Conservation (phyloP, 306 rosid species). For the Ziziphus jujuba region DNA sequence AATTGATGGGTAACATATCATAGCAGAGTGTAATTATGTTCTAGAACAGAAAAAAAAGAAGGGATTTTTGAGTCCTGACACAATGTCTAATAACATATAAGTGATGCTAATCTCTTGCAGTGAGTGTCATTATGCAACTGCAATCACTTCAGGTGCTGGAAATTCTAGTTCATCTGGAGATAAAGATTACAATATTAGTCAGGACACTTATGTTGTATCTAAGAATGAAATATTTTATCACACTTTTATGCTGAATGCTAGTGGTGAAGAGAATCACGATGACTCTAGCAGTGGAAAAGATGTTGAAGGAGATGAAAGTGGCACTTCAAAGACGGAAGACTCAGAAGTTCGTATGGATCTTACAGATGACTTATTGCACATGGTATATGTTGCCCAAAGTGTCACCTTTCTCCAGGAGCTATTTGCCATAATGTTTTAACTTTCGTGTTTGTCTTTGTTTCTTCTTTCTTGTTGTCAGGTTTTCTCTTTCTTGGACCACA, state of each 20-base stretch:
- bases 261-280: conserved; percentile 36
- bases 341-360: conserved; percentile 88
- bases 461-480: conserved; percentile 48
- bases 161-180: conserved; percentile 47
- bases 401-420: not conserved
- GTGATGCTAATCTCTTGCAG: conserved; percentile 44
- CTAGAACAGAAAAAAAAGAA: too few species aligned
- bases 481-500: conserved; percentile 91
- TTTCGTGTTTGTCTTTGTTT: conserved; percentile 6
- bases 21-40: not conserved
- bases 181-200: conserved; percentile 39
- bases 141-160: conserved; percentile 50
- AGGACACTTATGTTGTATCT: conserved; percentile 33
- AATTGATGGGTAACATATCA: not conserved
- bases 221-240: conserved; percentile 44
- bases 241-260: conserved; percentile 37
- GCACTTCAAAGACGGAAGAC: conserved; percentile 51
- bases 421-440: not conserved
- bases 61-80: not conserved
- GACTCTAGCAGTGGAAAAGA: conserved; percentile 48
- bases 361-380: conserved; percentile 91
- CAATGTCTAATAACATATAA: conserved; percentile 13
- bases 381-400: conserved; percentile 47
- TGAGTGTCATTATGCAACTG: conserved; percentile 44
- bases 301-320: conserved; percentile 44